Base-by-base conservation (phyloP, 441 rosid species). In the Eruca vesicaria region DNA sequence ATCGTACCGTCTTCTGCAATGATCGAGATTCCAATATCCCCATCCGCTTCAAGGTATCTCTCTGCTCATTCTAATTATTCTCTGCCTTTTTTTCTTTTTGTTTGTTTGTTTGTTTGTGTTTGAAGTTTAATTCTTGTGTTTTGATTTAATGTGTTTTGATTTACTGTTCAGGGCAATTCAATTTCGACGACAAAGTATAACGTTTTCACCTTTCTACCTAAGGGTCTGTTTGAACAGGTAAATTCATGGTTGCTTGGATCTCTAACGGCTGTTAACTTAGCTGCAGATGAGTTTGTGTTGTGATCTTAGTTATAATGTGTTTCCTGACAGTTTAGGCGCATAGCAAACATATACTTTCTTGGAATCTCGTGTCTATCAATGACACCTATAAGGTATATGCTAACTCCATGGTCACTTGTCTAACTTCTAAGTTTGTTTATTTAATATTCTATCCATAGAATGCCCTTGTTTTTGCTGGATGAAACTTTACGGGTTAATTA, bases 201-300 rank as follows among this genome's bases (percentile, higher is more conserved):
- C 83, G 85, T 96, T 86, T 68, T 96, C 26, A 90, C 98, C 15
- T 96, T 96, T 87, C 78, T 96, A 9, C 98, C 99, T 3, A 96
- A 96, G 82, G 99, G 99, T 74, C 75, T 96, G 84, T 94, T 89
- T 81, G 99, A 94, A 84, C 98, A 94, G 93, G 98, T 94, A 86
- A 82, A 66, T 63, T 1, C 28, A 29, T 72, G 14, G 8, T 32
- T 73, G 6, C 3, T 41, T 55, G 65, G 36, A 32, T 61, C 68
- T 18, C 4, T 15, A 18, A 14, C 7, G n/a, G 35, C 9, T 62
- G 55, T 35, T 66, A 66, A 32, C 23, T 7, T 63, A 55, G 64
- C 64, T 53, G 6, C 41, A 53, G 56, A 32, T 32, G 9, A 6
- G 35, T 57, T 38, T 23, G 18, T 48, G 41, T 58, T 59, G 71